These are phyloP conservation scores for Aureobasidium zeae DNA, from an alignment of 2,329 filamentous ascomycete species.

Conservation along the genomic window DNA sequence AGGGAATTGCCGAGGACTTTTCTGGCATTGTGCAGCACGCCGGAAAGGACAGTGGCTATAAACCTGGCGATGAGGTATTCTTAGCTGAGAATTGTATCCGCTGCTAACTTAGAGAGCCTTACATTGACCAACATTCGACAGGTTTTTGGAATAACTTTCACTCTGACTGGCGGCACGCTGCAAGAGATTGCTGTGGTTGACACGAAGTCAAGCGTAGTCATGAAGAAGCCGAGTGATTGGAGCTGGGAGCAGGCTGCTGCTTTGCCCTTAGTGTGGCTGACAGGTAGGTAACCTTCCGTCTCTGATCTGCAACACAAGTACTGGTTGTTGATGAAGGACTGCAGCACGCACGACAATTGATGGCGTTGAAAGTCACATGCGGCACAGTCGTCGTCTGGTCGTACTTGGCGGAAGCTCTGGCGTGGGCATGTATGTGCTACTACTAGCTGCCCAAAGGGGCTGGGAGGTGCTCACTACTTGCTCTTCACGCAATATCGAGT, in stretches of 20 bases:
- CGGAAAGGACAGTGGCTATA: slow-evolving; percentile 22
- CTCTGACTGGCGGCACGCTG: slow-evolving; percentile 23
- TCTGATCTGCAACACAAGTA: slow-evolving; percentile 15
- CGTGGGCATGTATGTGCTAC: slow-evolving; percentile 28
- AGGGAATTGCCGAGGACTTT: slow-evolving; percentile 28
- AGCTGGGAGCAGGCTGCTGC: slow-evolving; percentile 26
- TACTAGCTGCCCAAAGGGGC: slow-evolving; percentile 25
- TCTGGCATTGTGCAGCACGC: slow-evolving; percentile 24
- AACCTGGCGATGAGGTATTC: slow-evolving; percentile 25
- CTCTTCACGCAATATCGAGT: slow-evolving; percentile 48
- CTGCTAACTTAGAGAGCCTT: background rate
- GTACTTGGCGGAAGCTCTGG: slow-evolving; percentile 26
- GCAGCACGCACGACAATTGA: slow-evolving; percentile 27
- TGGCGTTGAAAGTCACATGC: slow-evolving; percentile 22
- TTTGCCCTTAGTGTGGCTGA: slow-evolving; percentile 26
- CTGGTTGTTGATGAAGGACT: too few relatives aligned
- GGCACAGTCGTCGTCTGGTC: slow-evolving; percentile 21
- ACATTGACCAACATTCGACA: background rate
- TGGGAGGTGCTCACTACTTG: slow-evolving; percentile 41
- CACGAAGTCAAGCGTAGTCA: slow-evolving; percentile 20
- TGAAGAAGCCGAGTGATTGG: slow-evolving; percentile 26
- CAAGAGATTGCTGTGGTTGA: slow-evolving; percentile 25
- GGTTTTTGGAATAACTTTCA: slow-evolving; percentile 27
- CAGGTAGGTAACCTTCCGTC: background rate
- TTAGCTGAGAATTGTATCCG: background rate